These are phyloP conservation scores for Grosmannia serpens DNA, from an alignment of 2,329 filamentous ascomycete species.

Conservation along the genomic window DNA sequence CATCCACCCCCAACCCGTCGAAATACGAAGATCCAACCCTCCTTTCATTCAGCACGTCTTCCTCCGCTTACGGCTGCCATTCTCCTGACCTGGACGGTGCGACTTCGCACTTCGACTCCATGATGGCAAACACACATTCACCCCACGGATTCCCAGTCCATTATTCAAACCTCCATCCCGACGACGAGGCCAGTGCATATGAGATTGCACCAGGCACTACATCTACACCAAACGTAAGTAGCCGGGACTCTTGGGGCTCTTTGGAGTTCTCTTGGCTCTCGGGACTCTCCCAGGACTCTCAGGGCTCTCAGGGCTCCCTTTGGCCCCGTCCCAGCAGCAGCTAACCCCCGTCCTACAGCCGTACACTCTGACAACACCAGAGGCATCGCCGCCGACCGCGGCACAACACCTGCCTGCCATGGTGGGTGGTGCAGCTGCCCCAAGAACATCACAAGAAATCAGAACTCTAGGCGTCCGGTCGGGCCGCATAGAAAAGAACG, in stretches of 20 bases:
- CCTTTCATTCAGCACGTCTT: slow-evolving; percentile 17
- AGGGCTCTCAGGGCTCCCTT: neutral
- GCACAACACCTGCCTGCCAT: slow-evolving; percentile 19
- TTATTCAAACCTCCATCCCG: slow-evolving; percentile 5
- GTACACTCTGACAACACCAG: slow-evolving; percentile 11
- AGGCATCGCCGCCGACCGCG: slow-evolving; percentile 29
- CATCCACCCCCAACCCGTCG: slow-evolving; percentile 28
- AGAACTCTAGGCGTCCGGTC: slow-evolving; percentile 22
- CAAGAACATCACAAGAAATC: slow-evolving; percentile 17
- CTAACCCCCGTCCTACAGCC: neutral
- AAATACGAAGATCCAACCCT: slow-evolving; percentile 28
- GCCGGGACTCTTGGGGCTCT: neutral
- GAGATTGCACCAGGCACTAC: neutral
- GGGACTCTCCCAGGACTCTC: neutral
- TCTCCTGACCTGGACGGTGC: slow-evolving; percentile 23
- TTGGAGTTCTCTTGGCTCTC: neutral
- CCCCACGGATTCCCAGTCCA: slow-evolving; percentile 9
- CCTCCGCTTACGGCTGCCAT: slow-evolving; percentile 24
- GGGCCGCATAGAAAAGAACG: slow-evolving; percentile 26
- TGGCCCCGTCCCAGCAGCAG: neutral
- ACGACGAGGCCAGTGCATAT: slow-evolving; percentile 2
- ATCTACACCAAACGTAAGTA: slow-evolving; percentile 5
- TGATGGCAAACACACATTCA: slow-evolving; percentile 19
- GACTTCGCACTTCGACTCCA: slow-evolving; percentile 18
- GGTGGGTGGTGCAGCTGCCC: slow-evolving; percentile 14